phyloP scores from a whole-genome alignment of 768 basidiomycete genomes.

The Tricholoma saponaceum region DNA sequence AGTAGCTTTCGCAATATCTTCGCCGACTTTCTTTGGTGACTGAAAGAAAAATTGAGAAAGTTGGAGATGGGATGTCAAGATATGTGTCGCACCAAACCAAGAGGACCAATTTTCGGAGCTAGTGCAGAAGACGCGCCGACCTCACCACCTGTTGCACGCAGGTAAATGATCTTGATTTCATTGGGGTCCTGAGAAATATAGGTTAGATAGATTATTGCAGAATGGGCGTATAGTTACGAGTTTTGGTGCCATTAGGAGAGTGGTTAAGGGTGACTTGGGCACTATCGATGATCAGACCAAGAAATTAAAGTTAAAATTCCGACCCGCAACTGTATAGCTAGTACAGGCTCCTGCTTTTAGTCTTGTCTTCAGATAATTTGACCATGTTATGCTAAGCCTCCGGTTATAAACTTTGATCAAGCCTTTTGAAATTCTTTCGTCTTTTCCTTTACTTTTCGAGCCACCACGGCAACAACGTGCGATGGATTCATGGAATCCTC shows the following conservation, averaged over 20 bases:
- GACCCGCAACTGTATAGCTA: constrained; percentile 56
- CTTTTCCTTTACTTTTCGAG: constrained; percentile 6
- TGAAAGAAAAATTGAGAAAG: constrained; percentile 28
- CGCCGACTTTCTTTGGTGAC: constrained; percentile 99
- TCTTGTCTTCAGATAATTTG: constrained; percentile 26
- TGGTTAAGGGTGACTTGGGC: constrained; percentile 7
- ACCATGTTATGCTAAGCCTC: constrained; percentile 27
- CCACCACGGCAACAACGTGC: constrained; percentile 42
- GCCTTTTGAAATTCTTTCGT: background rate
- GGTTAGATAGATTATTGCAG: constrained; percentile 3
- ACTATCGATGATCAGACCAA: background rate
- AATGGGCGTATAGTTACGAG: constrained; percentile 44
- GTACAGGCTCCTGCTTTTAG: constrained; percentile 8
- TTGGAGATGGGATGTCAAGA: background rate
- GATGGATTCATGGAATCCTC: constrained; percentile 83
- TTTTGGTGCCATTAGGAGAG: constrained; percentile 70
- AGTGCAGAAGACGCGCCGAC: constrained; percentile 98
- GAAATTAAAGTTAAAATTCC: constrained; percentile 53
- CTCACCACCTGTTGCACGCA: constrained; percentile 98
- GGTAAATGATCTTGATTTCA: constrained; percentile 99
- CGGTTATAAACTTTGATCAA: constrained; percentile 6
- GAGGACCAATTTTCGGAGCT: constrained; percentile 99
- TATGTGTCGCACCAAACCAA: constrained; percentile 80
- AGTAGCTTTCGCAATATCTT: constrained; percentile 99
- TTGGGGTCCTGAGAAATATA: constrained; percentile 73